Conservation (phyloP, 331 rosid genomes). For the Ulmus americana region DNA sequence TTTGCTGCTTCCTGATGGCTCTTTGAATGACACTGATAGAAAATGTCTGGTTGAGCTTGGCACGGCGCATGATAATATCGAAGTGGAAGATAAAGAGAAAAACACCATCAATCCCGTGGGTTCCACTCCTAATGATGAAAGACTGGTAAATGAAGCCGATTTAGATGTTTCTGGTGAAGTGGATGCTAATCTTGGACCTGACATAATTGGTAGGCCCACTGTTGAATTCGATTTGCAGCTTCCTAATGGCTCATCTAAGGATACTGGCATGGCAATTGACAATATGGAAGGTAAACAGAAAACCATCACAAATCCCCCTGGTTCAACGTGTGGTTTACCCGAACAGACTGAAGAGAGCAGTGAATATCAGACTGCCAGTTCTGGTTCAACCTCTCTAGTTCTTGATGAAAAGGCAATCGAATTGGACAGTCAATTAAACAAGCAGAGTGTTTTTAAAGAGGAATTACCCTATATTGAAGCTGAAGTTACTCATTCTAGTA, state of each 20-base stretch:
- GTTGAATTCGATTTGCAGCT: conserved; percentile 28
- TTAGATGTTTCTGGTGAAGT: conserved; percentile 23
- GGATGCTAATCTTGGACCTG: conserved; percentile 20
- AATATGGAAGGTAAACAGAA: conserved; percentile 27
- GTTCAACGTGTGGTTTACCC: conserved; percentile 20
- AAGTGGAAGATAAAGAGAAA: conserved; percentile 23
- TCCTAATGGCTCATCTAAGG: conserved; percentile 27
- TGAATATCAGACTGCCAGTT: conserved; percentile 20
- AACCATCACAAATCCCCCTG: conserved; percentile 17
- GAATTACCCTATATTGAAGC: conserved; percentile 20
- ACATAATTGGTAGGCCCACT: conserved; percentile 27
- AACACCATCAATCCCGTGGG: conserved; percentile 17
- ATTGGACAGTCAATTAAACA: conserved; percentile 25
- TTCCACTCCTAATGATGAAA: not conserved
- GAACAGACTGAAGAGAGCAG: conserved; percentile 21
- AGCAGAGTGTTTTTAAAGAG: conserved; percentile 17
- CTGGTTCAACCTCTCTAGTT: conserved; percentile 15
- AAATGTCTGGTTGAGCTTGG: conserved; percentile 20
- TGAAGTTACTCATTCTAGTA: conserved; percentile 12
- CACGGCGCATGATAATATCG: conserved; percentile 18
- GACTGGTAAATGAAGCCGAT: conserved; percentile 6
- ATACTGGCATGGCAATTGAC: conserved; percentile 17
- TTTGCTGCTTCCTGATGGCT: conserved; percentile 25
- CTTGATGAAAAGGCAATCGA: conserved; percentile 21
- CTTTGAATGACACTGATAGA: conserved; percentile 23